Percentiles rank a stretch among this genome's conserved stretches.
These are phyloP conservation scores for Penicillium bialowiezense DNA, from an alignment of 495 filamentous ascomycete genomes.

Conservation along the genomic window DNA sequence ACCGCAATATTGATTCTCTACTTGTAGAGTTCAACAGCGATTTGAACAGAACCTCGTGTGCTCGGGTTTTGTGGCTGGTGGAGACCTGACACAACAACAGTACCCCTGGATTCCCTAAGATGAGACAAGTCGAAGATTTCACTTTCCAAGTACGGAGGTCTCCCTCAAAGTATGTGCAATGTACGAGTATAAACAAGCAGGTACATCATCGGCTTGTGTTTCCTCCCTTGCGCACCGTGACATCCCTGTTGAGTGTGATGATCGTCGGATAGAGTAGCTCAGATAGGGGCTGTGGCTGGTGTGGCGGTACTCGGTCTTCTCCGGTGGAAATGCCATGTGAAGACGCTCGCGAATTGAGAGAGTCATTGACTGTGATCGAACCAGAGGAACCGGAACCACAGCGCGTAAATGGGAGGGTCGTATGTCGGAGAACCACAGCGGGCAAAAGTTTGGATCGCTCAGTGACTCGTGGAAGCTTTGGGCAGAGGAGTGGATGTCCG, in stretches of 20 bases:
- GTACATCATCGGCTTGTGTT: too few relatives aligned
- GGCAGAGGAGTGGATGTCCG: constrained; percentile 8
- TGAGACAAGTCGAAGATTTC: neutral
- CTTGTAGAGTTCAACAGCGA: neutral
- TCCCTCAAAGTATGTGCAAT: neutral
- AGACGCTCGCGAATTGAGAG: neutral
- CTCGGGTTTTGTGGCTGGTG: neutral
- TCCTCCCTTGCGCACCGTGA: neutral
- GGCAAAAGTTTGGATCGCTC: constrained; percentile 16
- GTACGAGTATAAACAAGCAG: too few relatives aligned
- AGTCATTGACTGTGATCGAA: constrained; percentile 20
- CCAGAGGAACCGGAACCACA: neutral
- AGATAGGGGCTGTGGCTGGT: neutral
- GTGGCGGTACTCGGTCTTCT: constrained; percentile 11
- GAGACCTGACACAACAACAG: neutral
- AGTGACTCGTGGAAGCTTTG: constrained; percentile 15
- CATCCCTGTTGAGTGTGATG: constrained; percentile 4
- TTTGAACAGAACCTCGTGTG: neutral
- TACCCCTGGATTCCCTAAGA: constrained; percentile 5
- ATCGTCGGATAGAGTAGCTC: neutral
- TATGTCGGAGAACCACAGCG: constrained; percentile 1
- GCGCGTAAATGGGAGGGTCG: neutral
- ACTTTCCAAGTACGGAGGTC: too few relatives aligned
- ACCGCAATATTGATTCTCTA: neutral
- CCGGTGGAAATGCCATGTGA: constrained; percentile 3